Base-by-base conservation (phyloP, 305 asterid species). In the Fraxinus xanthoxyloides region DNA sequence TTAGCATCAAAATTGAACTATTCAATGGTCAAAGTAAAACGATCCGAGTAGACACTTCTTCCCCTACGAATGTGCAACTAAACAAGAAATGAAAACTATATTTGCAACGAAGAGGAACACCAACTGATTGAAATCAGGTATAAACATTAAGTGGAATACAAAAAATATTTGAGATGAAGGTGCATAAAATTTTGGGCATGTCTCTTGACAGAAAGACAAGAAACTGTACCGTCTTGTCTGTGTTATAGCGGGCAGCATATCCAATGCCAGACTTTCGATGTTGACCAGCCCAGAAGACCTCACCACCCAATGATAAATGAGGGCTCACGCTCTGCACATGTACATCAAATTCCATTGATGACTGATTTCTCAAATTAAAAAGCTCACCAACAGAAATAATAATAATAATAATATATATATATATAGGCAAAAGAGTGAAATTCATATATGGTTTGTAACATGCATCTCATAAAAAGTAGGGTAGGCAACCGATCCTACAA, bases 261-360 rank as follows among this genome's bases (percentile, higher is more conserved):
- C 99, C 99, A 81, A 93, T 82, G 86, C 98, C 99, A 78, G 98
- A 94, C 85, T 93, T 96, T 75, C 98, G 88, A 86, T 92, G 98
- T 81, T 94, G 98, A 85, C 99, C 98, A 84, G 98, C 93, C 99
- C 99, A 96, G 89, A 94, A 94, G 34, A 93, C 91, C 89, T 94
- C 99, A 76, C 99, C 98, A 67, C 98, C 99, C 89, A 96, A 87
- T 43, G 98, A 94, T 81, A 96, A 85, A 83, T 84, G 87, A 28
- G 90, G 92, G 78, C 97, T 92, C 80, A 94, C 90, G 78, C 95
- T 92, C 97, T 92, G 90, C 89, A 86, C 74, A 74, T 38, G 81
- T 77, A 79, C 24, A 70, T 15, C 75, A 31, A 54, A 70, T 30
- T 31, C 23, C 26, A 7, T 70, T 30, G 75, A 70, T 70, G 75